Evolutionary conservation across 768 basidiomycete genomes (phyloP).

Genomic region (Lactifluus echinatus): DNA sequence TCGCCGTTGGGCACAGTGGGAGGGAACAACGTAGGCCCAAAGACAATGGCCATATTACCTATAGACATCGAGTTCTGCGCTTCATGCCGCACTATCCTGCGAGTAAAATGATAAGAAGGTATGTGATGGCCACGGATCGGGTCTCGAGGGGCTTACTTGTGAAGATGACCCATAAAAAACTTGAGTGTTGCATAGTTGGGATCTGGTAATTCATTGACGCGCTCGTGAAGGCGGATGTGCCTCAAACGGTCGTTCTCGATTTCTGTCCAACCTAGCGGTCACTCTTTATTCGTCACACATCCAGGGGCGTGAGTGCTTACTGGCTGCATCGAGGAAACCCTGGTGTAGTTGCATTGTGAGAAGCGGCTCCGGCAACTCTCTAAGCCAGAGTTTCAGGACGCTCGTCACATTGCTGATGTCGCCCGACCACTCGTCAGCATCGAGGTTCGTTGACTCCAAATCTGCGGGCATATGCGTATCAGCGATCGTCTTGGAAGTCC

Average conservation of each 20-base stretch:
- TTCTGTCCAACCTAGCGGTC: slow-evolving; percentile 34
- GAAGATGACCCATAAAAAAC: slow-evolving; percentile 88
- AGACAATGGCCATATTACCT: slow-evolving; percentile 91
- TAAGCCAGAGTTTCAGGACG: slow-evolving; percentile 89
- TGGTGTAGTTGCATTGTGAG: slow-evolving; percentile 78
- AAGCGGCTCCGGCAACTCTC: slow-evolving; percentile 91
- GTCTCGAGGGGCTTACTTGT: slow-evolving; percentile 48
- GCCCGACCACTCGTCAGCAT: slow-evolving; percentile 80
- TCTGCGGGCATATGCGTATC: slow-evolving; percentile 41
- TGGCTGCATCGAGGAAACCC: slow-evolving; percentile 91
- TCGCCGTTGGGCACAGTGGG: slow-evolving; percentile 39
- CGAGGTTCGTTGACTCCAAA: slow-evolving; percentile 78
- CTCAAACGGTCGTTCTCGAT: slow-evolving; percentile 92
- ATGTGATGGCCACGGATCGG: background rate
- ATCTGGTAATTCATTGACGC: slow-evolving; percentile 96
- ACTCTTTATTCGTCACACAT: background rate
- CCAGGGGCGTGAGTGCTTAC: slow-evolving; percentile 39
- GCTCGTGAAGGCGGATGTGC: slow-evolving; percentile 93
- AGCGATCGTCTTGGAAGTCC: too few species aligned
- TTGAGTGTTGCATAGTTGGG: slow-evolving; percentile 98
- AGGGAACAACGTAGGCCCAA: slow-evolving; percentile 96
- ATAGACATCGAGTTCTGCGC: slow-evolving; percentile 84
- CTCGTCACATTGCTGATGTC: slow-evolving; percentile 98
- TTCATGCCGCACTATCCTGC: slow-evolving; percentile 71
- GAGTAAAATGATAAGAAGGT: background rate